Base-by-base conservation (phyloP, 2,329 filamentous ascomycete genomes). In the Hirsutella thompsonii region DNA sequence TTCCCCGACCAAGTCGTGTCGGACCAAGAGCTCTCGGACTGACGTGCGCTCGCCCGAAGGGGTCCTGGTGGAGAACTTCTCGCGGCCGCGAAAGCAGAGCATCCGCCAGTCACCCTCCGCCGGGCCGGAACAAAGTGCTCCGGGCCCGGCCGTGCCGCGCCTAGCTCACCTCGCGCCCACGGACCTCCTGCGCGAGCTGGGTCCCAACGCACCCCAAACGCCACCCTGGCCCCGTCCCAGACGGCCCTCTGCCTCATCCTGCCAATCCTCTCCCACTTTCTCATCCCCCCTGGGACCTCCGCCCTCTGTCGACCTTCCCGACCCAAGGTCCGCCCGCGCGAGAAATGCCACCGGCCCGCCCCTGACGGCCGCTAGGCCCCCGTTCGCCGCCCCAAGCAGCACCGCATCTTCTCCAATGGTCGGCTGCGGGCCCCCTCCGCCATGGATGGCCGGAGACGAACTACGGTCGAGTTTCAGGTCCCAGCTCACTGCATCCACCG, bases 391-490 rank as follows among this genome's bases (percentile, higher is more conserved):
- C 41, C 49, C 52, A 38, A 44, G 69, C 42, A 63, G 62, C 47
- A 55, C 54, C 33, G 61, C 57, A 6, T 63, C 65, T 53, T 58
- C 46, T 42, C 54, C 52, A 52, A 34, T 43, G 42, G 58, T 44
- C 36, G 41, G 37, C 16, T 30, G 38, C 43, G 53, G 56, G 51
- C 53, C 53, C 57, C 64, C 45, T 21, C 60, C 66, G 26, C 69
- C 68, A 30, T 74, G 72, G 59, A 52, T 71, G 46, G 61, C 62
- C 44, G 66, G 63, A 41, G 71, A 74, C 42, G 71, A 74, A 53
- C 59, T 68, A 26, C 66, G 73, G 29, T 71, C 69, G 0, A 77
- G 72, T 57, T 72, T 68, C 50, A 69, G 72, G 42, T 76, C 74
- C 13, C 72, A 76, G 46, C 57, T 70, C 39, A 72, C 72, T 16